Conservation (phyloP, 805 yeast species). For the Nakazawaea pomicola region DNA sequence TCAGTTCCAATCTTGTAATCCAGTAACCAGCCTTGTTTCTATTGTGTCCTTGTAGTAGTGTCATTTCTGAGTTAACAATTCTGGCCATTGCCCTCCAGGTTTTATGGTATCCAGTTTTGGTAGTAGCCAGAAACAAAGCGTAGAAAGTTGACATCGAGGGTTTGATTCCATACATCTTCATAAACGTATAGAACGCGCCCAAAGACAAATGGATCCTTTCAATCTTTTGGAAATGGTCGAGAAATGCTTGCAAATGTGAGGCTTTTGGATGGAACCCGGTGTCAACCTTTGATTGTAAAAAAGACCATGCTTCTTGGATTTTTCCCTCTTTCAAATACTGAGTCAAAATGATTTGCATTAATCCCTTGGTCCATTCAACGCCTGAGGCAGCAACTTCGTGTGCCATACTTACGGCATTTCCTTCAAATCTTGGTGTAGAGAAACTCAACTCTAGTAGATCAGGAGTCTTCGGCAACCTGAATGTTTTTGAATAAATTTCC, state of each 20-base stretch:
- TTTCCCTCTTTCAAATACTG: slow-evolving; percentile 4
- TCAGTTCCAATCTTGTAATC: slow-evolving; percentile 22
- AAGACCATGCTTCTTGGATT: slow-evolving; percentile 5
- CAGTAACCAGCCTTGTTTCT: slow-evolving; percentile 13
- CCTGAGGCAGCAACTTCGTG: too few species aligned
- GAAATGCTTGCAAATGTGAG: slow-evolving; percentile 24
- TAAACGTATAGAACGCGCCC: slow-evolving; percentile 28
- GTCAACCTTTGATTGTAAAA: not conserved
- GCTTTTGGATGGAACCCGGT: slow-evolving; percentile 8
- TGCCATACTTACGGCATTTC: too few species aligned
- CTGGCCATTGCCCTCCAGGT: slow-evolving; percentile 17
- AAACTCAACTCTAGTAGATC: slow-evolving; percentile 13
- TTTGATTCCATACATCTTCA: slow-evolving; percentile 18
- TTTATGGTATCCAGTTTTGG: slow-evolving; percentile 25
- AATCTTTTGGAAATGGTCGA: slow-evolving; percentile 23
- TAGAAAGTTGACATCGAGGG: slow-evolving; percentile 29
- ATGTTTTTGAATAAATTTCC: slow-evolving; percentile 23
- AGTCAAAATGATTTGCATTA: too few species aligned
- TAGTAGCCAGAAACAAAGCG: slow-evolving; percentile 28
- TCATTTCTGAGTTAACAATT: slow-evolving; percentile 15
- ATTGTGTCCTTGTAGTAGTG: slow-evolving; percentile 1
- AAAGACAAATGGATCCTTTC: slow-evolving; percentile 32
- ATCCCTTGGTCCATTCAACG: too few species aligned
- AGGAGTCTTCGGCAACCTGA: slow-evolving; percentile 26
- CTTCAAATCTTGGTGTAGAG: too few species aligned